Evolutionary conservation across 139 green algal genomes (phyloP).

Genomic region (Coelastrella sp.): DNA sequence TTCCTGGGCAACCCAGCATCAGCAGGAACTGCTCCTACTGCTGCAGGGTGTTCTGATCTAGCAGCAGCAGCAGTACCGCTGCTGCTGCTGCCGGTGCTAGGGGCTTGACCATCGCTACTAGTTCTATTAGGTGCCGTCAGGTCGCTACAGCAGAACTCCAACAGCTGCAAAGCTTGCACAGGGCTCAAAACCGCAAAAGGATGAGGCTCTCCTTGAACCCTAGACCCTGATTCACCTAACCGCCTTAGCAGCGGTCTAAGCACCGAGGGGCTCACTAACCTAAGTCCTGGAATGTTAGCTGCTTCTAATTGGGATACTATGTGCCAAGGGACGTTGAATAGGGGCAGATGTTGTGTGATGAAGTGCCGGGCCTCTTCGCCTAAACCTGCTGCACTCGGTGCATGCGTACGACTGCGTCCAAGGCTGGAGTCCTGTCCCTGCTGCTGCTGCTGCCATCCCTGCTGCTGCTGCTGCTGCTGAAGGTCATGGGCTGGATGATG

Average conservation of each 20-base stretch:
- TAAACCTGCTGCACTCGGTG: constrained; percentile 35
- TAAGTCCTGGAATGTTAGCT: constrained; percentile 57
- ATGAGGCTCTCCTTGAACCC: no score
- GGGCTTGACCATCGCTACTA: background rate
- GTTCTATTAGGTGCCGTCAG: constrained; percentile 19
- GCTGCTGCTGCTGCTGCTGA: constrained; percentile 22
- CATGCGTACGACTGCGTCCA: background rate
- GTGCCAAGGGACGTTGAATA: constrained; percentile 69
- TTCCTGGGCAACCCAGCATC: background rate
- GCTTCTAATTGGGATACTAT: constrained; percentile 68
- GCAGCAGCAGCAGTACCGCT: background rate
- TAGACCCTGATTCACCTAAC: constrained; percentile 28
- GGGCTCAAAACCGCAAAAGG: constrained; percentile 40
- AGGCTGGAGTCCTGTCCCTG: no score
- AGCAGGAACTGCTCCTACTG: background rate
- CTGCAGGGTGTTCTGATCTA: background rate
- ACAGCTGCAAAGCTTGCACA: constrained; percentile 64
- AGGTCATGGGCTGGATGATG: background rate
- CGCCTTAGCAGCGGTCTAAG: constrained; percentile 65
- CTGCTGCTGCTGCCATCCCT: no score
- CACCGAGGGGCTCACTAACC: constrained; percentile 62
- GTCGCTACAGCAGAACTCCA: constrained; percentile 66
- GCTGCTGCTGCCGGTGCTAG: background rate
- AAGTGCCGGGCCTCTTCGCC: constrained; percentile 61
- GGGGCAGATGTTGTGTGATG: constrained; percentile 65